Percentiles rank a stretch among this genome's conserved stretches.
These are phyloP conservation scores for Inga leiocalycina DNA, from an alignment of 306 rosid genomes.

Conservation along the genomic window DNA sequence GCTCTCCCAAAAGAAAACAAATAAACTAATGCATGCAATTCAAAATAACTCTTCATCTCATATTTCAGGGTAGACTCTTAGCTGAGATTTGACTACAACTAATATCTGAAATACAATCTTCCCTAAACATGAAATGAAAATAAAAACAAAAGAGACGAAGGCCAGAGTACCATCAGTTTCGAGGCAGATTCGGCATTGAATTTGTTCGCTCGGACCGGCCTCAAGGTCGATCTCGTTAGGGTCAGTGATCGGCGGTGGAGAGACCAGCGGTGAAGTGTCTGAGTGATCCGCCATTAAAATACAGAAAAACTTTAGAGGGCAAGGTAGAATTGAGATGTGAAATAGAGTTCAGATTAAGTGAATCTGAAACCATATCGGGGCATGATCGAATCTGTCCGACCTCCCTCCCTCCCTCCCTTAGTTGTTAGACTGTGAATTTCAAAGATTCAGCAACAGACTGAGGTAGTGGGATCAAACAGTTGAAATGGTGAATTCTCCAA, in stretches of 20 bases:
- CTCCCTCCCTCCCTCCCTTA: background rate
- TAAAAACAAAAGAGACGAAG: conserved; percentile 1
- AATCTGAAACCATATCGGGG: background rate
- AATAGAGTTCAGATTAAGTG: background rate
- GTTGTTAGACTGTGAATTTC: background rate
- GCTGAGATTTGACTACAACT: background rate
- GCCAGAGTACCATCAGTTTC: conserved; percentile 69
- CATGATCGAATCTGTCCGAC: background rate
- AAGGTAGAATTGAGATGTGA: background rate
- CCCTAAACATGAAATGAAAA: conserved; percentile 33
- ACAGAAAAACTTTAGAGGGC: conserved; percentile 35
- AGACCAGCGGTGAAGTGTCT: conserved; percentile 73
- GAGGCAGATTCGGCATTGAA: conserved; percentile 87
- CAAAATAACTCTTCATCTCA: conserved; percentile 7
- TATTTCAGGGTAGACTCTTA: background rate
- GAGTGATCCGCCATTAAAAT: conserved; percentile 75
- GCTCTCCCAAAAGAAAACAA: background rate
- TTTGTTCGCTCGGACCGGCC: conserved; percentile 76
- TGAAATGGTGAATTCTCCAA: background rate
- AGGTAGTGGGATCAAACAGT: background rate
- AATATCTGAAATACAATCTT: background rate
- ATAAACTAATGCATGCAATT: background rate
- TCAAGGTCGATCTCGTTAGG: conserved; percentile 78
- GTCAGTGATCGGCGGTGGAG: conserved; percentile 59
- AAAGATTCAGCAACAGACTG: background rate